Conservation (phyloP, 202 grass and related monocot genomes). For the Schoenoplectus triqueter region DNA sequence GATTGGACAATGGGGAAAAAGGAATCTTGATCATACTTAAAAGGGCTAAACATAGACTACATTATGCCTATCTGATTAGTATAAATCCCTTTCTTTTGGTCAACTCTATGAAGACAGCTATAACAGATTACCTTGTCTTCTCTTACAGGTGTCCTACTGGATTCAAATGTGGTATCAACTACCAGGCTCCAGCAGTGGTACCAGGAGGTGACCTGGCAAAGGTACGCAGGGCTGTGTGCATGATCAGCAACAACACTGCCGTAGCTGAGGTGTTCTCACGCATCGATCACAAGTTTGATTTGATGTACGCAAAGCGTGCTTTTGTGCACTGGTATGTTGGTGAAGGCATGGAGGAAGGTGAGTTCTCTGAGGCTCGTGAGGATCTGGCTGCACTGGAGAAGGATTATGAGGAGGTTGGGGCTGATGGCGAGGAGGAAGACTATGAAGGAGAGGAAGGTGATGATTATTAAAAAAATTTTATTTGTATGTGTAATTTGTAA, state of each 20-base stretch:
- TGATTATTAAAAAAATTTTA: slow-evolving; percentile 44
- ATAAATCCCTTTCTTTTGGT: background rate
- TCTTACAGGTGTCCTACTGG: slow-evolving; percentile 47
- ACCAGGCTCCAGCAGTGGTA: slow-evolving; percentile 50
- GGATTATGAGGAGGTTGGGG: slow-evolving; percentile 53
- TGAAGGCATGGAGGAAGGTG: slow-evolving; percentile 54
- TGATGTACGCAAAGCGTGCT: slow-evolving; percentile 51
- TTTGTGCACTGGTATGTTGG: slow-evolving; percentile 55
- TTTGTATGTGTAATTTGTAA: slow-evolving; percentile 30
- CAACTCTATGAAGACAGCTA: slow-evolving; percentile 16
- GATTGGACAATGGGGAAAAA: background rate
- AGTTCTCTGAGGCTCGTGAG: slow-evolving; percentile 54
- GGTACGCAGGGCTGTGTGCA: slow-evolving; percentile 51
- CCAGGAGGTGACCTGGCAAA: slow-evolving; percentile 53
- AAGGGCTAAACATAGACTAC: background rate
- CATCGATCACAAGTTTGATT: slow-evolving; percentile 52
- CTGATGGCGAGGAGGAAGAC: slow-evolving; percentile 37
- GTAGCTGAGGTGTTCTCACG: slow-evolving; percentile 56
- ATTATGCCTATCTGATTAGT: background rate
- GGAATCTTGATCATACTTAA: background rate
- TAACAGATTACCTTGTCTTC: background rate
- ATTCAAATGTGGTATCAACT: slow-evolving; percentile 55
- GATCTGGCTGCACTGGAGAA: slow-evolving; percentile 51
- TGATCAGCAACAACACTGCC: slow-evolving; percentile 51
- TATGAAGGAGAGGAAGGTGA: slow-evolving; percentile 47